These are phyloP conservation scores for Periconia sp. DNA, from an alignment of 2,329 filamentous ascomycete genomes.

Conservation along the genomic window DNA sequence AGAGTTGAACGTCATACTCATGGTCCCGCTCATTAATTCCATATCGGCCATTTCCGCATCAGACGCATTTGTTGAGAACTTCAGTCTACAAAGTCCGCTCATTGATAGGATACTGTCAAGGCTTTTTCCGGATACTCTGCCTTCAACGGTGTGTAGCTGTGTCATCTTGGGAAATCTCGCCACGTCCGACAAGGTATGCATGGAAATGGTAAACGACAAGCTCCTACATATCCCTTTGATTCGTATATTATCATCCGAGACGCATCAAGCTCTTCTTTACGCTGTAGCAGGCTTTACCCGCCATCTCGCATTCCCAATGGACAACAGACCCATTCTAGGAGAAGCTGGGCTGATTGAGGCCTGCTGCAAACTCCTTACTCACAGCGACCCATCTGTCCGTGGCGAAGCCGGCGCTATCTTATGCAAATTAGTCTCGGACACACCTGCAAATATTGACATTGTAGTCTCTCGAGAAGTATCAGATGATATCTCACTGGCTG, in stretches of 20 bases:
- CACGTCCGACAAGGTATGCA: conserved; percentile 37
- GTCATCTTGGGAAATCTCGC: conserved; percentile 44
- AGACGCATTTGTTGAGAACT: conserved; percentile 33
- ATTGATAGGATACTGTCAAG: conserved; percentile 31
- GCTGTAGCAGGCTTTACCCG: conserved; percentile 41
- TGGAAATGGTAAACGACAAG: conserved; percentile 38
- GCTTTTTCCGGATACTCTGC: conserved; percentile 19
- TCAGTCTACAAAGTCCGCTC: conserved; percentile 27
- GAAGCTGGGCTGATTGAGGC: conserved; percentile 34
- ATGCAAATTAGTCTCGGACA: conserved; percentile 35
- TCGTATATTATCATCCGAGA: conserved; percentile 25
- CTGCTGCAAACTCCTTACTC: conserved; percentile 31
- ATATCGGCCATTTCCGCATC: conserved; percentile 37
- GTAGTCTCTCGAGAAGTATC: conserved; percentile 27
- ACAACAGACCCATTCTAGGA: conserved; percentile 31
- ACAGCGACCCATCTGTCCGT: conserved; percentile 33
- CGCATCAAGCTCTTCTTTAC: conserved; percentile 35
- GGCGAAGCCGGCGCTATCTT: conserved; percentile 40
- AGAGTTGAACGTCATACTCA: conserved; percentile 26
- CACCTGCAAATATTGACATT: conserved; percentile 32
- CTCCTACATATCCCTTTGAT: conserved; percentile 33
- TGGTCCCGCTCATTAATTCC: conserved; percentile 34
- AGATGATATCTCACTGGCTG: conserved; percentile 7
- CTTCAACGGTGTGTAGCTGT: conserved; percentile 37
- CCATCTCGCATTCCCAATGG: conserved; percentile 39